Conservation (phyloP, 495 filamentous ascomycete species). For the Bombardia bombarda region DNA sequence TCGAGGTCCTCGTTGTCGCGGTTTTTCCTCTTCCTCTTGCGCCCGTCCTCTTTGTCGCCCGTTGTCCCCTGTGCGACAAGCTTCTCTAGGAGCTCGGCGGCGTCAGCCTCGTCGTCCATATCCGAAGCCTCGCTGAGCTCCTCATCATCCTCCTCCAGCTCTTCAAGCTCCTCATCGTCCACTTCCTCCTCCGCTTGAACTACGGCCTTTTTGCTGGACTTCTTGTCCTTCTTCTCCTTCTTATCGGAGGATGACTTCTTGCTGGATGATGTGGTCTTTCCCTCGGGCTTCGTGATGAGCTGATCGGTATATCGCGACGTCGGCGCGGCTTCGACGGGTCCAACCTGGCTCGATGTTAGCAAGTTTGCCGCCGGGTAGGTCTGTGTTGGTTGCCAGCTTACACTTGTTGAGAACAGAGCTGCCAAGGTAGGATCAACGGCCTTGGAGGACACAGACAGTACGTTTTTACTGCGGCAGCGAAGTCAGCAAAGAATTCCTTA, state of each 20-base stretch:
- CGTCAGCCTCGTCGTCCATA: conserved; percentile 30
- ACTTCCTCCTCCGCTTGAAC: conserved; percentile 12
- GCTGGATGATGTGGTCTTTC: too few species aligned
- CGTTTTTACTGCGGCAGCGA: conserved; percentile 18
- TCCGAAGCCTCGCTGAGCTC: conserved; percentile 30
- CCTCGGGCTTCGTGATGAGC: conserved; percentile 20
- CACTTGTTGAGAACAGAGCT: conserved; percentile 74
- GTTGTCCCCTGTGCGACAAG: conserved; percentile 17
- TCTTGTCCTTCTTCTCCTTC: conserved; percentile 13
- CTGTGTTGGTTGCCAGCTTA: conserved; percentile 51
- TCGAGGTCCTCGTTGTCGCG: conserved; percentile 70
- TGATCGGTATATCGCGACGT: conserved; percentile 40
- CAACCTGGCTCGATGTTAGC: conserved; percentile 44
- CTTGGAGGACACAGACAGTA: conserved; percentile 31
- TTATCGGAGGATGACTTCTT: conserved; percentile 4
- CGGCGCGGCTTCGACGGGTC: conserved; percentile 54
- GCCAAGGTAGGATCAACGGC: conserved; percentile 68
- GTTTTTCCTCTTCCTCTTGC: conserved; percentile 71
- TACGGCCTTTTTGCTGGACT: conserved; percentile 34
- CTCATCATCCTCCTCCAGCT: conserved; percentile 32
- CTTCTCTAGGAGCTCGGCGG: conserved; percentile 20
- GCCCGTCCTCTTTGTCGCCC: conserved; percentile 22
- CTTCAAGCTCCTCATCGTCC: conserved; percentile 21
- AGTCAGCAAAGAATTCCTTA: conserved; percentile 2
- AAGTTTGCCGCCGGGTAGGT: background rate